Base-by-base conservation (phyloP, 345 rosid genomes). In the Acer yangbiense region DNA sequence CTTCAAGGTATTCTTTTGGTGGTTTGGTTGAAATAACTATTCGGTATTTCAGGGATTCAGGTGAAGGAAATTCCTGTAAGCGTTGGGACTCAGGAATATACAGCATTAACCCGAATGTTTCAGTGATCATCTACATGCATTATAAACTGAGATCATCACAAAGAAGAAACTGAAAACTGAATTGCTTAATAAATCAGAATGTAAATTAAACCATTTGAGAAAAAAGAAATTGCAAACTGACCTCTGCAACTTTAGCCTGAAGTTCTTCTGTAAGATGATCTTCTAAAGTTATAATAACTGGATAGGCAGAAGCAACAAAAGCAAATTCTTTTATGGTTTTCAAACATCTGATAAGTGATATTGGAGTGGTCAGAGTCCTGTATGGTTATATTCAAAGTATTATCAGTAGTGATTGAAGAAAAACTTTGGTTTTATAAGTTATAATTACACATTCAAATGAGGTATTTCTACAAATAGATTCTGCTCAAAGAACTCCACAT, bases 221-320 rank as follows among this genome's bases (percentile, higher is more conserved):
- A 58, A 25, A 50, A 50, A 68, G 55, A 21, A 10, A 0, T 41
- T 35, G 74, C 27, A 39, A 50, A 29, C 72, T 76, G 9, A 96
- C 98, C 93, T 90, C 92, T 52, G 98, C 98, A 65, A 90, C 98
- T 90, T 85, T 94, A 39, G 97, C 95, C 81, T 96, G 99, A 83
- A 96, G 95, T 69, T 94, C 90, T 48, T 93, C 77, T 25, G 94
- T 93, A 77, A 96, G 98, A 74, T 96, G 99, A 76, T 96, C 99
- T 79, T 96, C 99, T 68, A 96, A 81, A 74, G 99, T 96, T 72
- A 94, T 90, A 32, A 96, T 88, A 68, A 96, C 98, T 0, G 99
- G 98, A 78, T 87, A 96, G 14, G 92, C 91, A 17, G 99, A 94
- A 68, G 82, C 87, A 68, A 52, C 76, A 82, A 97, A 97, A 35